Evolutionary conservation across 495 filamentous ascomycete species (phyloP).

Genomic region (Penicillium pulvis): DNA sequence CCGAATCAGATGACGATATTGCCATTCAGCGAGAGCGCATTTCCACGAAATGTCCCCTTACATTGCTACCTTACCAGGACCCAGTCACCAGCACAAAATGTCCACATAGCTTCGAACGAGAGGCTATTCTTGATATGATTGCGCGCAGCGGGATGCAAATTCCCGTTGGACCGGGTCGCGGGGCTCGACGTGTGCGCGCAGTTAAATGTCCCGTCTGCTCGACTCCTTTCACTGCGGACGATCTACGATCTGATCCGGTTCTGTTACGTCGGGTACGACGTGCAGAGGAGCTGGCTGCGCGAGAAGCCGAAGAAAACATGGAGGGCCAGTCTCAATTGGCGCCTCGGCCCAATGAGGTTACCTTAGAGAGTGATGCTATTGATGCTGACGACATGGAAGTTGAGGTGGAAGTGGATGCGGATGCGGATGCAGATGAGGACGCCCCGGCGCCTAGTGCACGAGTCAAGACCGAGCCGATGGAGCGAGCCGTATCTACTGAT

Average conservation of each 20-base stretch:
- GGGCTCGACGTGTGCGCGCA: constrained; percentile 22
- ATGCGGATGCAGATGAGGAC: background rate
- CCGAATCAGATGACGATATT: constrained; percentile 72
- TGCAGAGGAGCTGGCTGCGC: constrained; percentile 33
- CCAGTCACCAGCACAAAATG: constrained; percentile 77
- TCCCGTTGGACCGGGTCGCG: constrained; percentile 21
- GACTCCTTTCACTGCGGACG: constrained; percentile 37
- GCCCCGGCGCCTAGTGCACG: constrained; percentile 1
- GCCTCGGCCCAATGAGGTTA: constrained; percentile 14
- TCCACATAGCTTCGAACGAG: constrained; percentile 79
- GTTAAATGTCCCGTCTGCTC: constrained; percentile 56
- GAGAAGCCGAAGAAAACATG: constrained; percentile 41
- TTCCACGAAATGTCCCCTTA: constrained; percentile 80
- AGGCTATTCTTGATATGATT: constrained; percentile 69
- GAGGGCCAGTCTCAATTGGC: constrained; percentile 12
- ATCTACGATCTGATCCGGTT: constrained; percentile 46
- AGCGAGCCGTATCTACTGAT: constrained; percentile 1
- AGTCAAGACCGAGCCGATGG: constrained; percentile 2
- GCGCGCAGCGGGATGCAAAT: constrained; percentile 29
- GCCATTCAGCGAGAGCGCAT: constrained; percentile 68
- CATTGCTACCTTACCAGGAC: constrained; percentile 68
- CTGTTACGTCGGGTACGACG: constrained; percentile 45
- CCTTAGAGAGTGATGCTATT: constrained; percentile 25
- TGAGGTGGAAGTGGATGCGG: constrained; percentile 5
- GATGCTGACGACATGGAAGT: constrained; percentile 28